Base-by-base conservation (phyloP, 495 filamentous ascomycete genomes). In the Penicillium parvum region DNA sequence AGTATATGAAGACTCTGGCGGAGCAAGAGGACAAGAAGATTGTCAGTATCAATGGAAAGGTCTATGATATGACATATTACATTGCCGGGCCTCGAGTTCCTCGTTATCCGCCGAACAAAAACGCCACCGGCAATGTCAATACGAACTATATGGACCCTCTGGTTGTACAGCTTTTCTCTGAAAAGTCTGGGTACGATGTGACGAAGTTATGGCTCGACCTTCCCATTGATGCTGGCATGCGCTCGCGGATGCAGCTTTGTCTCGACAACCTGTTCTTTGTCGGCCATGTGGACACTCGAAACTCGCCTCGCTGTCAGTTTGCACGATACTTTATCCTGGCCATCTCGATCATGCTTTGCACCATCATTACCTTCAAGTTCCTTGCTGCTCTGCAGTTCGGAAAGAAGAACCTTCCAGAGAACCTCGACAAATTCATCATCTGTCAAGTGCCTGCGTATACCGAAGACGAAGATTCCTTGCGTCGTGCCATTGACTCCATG, bases 401-500 rank as follows among this genome's bases (percentile, higher is more conserved):
- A 25, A 80, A 72, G 58, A 96, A 95, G 73, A 95, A 84, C 42
- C 71, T 89, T 19, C 92, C 92, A 0, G 92, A 97, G 68, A 90
- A 96, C 57, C 75, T 96, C 27, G 92, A 99, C 70, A 97, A 97
- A 61, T 99, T 99, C 60, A 72, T 99, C 58, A 97, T 99, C 64
- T 94, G 87, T 61, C 94, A 96, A 65, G 90, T 99, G 23, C 92
- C 92, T 2, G 92, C 85, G 8, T 99, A 99, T 63, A 99, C 92
- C 3, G 92, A 99, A 71, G 92, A 96, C 55, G 92, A 99, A 64
- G 92, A 99, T 2, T 96, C 91, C 21, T 75, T 99, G 8, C 86
- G 92, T 42, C 89, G 90, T 69, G 94, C 91, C 47, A 92, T 99
- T 56, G 92, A 99, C 64, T 97, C 92, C 1, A 86, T 89, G 49